Percentiles rank a stretch among this genome's conserved stretches.
Evolutionary conservation across 2,329 filamentous ascomycete species (phyloP).

Genomic region (Fusarium euwallaceae): DNA sequence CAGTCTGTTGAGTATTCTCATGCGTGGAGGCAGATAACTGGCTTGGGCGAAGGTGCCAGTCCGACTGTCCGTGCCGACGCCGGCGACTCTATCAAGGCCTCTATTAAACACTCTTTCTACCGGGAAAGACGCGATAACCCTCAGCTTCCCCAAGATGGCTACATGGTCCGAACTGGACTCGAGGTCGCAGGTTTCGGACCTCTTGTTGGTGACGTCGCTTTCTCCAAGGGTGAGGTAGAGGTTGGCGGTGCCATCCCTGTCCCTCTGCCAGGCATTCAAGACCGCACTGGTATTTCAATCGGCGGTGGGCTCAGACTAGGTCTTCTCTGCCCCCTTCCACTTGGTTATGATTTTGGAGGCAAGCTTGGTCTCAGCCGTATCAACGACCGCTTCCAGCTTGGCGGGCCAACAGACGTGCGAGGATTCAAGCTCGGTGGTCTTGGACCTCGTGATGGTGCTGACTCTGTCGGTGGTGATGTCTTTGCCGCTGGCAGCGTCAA

Average conservation of each 20-base stretch:
- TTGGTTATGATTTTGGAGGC: slow-evolving; percentile 66
- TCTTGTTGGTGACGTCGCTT: slow-evolving; percentile 90
- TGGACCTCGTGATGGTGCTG: slow-evolving; percentile 86
- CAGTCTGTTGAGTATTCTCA: slow-evolving; percentile 86
- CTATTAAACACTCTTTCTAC: slow-evolving; percentile 83
- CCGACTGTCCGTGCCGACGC: slow-evolving; percentile 86
- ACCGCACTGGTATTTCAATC: slow-evolving; percentile 82
- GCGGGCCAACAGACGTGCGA: slow-evolving; percentile 93
- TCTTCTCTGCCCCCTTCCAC: slow-evolving; percentile 83
- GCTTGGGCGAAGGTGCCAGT: slow-evolving; percentile 80
- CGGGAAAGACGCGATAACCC: slow-evolving; percentile 87
- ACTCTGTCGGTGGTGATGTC: slow-evolving; percentile 91
- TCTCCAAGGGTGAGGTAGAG: slow-evolving; percentile 92
- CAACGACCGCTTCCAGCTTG: slow-evolving; percentile 95
- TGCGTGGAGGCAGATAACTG: slow-evolving; percentile 90
- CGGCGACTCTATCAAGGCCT: slow-evolving; percentile 91
- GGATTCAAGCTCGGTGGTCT: slow-evolving; percentile 92
- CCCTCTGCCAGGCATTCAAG: slow-evolving; percentile 75
- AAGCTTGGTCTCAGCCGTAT: slow-evolving; percentile 78
- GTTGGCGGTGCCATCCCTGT: slow-evolving; percentile 81
- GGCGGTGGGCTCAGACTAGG: slow-evolving; percentile 86
- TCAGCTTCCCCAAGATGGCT: slow-evolving; percentile 85
- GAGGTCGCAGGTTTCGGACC: slow-evolving; percentile 91
- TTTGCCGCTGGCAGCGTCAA: slow-evolving; percentile 92
- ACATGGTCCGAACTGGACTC: slow-evolving; percentile 80